Base-by-base conservation (phyloP, 1,139 yeast species). In the Suhomyces bolitotheri region DNA sequence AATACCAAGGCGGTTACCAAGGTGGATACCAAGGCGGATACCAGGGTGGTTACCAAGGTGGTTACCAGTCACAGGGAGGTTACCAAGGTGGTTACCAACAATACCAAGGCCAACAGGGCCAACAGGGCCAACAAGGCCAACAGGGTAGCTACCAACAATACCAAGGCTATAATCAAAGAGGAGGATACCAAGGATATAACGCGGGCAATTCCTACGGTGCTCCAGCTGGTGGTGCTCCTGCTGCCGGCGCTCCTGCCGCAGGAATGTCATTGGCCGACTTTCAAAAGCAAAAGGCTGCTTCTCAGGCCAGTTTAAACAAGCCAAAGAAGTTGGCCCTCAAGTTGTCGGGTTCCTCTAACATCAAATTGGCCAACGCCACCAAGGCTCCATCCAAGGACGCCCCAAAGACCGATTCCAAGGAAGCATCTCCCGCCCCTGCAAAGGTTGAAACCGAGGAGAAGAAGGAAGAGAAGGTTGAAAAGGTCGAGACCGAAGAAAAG, bases 221-320 rank as follows among this genome's bases (percentile, higher is more conserved):
- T 10, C 54, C 60, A 25, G 42, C 46, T 45, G 49, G 67, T n/a
- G 68, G 66, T 2, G 29, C 23, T 10, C 54, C 60, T 27, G 42
- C 46, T 45, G 49, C 67, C n/a, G 68, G 66, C 2, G 22, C 53
- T 34, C 45, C 46, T 46, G 49, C 67, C n/a, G 69, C 66, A 41
- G 94, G 92, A 34, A 81, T 87, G 89, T 80, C 95, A 25, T 73
- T 89, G 52, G 95, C 89, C 39, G 96, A 89, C 55, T 88, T 81
- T 66, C 86, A 87, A 62, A 83, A 82, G 58, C 82, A 82, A 60
- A 78, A 82, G 56, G 65, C 71, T 42, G 68, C 64, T 29, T 49
- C 64, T 40, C 65, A 51, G 50, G 51, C 62, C 43, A 33, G 37
- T 26, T 61, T 69, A 53, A 67, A 64, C 52, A 81, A 82, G 54